Percentiles rank a stretch among this genome's conserved stretches.
Conservation (phyloP, 208 protist species). For the Crithidia fasciculata region DNA sequence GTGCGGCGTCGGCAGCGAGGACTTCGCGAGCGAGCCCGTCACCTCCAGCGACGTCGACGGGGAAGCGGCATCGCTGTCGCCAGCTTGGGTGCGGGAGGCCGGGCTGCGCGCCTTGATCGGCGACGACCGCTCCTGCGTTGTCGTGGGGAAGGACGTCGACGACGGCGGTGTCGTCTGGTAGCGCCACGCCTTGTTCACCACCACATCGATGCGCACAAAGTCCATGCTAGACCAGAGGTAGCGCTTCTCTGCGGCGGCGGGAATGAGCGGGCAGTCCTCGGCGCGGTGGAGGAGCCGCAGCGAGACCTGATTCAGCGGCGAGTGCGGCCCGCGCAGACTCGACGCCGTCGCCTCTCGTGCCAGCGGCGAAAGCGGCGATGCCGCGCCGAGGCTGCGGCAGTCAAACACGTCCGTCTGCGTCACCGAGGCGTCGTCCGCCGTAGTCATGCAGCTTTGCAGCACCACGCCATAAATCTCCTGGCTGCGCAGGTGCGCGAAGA, state of each 20-base stretch:
- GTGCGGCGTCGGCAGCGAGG: slow-evolving; percentile 35
- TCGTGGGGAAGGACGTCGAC: background rate
- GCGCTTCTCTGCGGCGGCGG: slow-evolving; percentile 9
- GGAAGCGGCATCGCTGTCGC: slow-evolving; percentile 15
- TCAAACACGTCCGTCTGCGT: slow-evolving; percentile 12
- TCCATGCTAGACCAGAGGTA: slow-evolving; percentile 40
- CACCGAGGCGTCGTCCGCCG: slow-evolving; percentile 12
- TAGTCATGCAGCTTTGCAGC: slow-evolving; percentile 35
- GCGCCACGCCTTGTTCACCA: slow-evolving; percentile 35
- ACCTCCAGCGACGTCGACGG: slow-evolving; percentile 26
- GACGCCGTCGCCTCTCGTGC: slow-evolving; percentile 6
- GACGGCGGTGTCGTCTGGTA: slow-evolving; percentile 17
- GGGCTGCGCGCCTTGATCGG: slow-evolving; percentile 27
- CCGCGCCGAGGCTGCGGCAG: background rate
- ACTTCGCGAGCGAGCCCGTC: slow-evolving; percentile 32
- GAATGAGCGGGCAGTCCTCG: slow-evolving; percentile 34
- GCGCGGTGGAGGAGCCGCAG: slow-evolving; percentile 21
- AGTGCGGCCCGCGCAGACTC: slow-evolving; percentile 16
- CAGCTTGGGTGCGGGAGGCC: slow-evolving; percentile 8
- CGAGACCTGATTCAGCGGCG: slow-evolving; percentile 24
- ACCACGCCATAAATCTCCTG: slow-evolving; percentile 45
- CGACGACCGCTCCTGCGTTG: slow-evolving; percentile 18
- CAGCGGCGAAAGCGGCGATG: slow-evolving; percentile 15
- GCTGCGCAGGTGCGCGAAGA: slow-evolving; percentile 48
- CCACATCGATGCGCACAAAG: slow-evolving; percentile 42